Base-by-base conservation (phyloP, 768 basidiomycete species). In the Cantharellus cinnabarinus region DNA sequence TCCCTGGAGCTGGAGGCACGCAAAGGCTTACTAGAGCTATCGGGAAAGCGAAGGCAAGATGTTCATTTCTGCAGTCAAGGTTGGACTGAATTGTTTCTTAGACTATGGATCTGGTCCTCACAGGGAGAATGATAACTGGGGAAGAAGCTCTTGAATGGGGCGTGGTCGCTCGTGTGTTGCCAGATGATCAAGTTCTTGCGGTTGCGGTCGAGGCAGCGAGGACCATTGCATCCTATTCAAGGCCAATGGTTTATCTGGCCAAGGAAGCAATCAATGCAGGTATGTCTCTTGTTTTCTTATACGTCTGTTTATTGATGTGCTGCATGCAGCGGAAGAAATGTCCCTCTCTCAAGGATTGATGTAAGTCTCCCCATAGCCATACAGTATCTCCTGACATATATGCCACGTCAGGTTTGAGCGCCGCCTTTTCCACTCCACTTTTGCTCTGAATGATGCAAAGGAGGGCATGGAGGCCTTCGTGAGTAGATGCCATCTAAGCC, bases 241-340 rank as follows among this genome's bases (percentile, higher is more conserved):
- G 56, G 5, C 58, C 58, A 29, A 56, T 59, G 5, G 58, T 62
- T 20, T 52, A 52, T 48, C 51, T 59, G 50, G 74, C 68, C 41
- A 98, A 99, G 73, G 94, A 98, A 70, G 89, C 85, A 2, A 87
- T 98, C 64, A 94, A 95, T 69, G 84, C 81, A 50, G 82, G 86
- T 87, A 61, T 64, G 72, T 66, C 1, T 2, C 52, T 37, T 7
- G 35, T 54, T 7, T 1, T 54, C 52, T 37, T 37, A 37, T 54
- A 37, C 7, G 14, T 14, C 7, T 7, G 35, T 10, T 0, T 5
- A 14, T 10, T 44, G 35, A 10, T 15, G 29, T 3, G 14, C 15
- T 62, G 55, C 66, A 39, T 20, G 37, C 64, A 79, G 93, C 89
- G 20, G 84, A 81, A 64, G 90, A 99, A 65, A 69, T 89, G 63